A percentile compares a stretch with the other conserved stretches of the same genome.
These are phyloP conservation scores for Zanthoxylum bungeanum DNA, from an alignment of 345 rosid genomes.

Conservation along the genomic window DNA sequence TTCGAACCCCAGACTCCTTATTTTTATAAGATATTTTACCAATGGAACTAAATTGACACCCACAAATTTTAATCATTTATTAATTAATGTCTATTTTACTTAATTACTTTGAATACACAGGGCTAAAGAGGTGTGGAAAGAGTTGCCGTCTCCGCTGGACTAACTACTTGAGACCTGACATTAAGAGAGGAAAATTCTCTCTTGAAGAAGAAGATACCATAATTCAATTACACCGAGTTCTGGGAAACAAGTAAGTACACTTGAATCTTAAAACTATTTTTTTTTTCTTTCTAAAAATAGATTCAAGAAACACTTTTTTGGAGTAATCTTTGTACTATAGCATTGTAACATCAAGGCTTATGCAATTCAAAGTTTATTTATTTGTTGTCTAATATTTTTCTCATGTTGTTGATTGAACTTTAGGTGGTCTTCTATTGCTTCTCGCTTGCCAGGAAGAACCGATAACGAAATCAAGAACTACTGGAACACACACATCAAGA, in stretches of 20 bases:
- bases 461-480: conserved; percentile 87
- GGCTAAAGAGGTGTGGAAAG: conserved; percentile 73
- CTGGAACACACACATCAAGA: conserved; percentile 90
- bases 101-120: conserved; percentile 22
- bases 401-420: neutral
- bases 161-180: conserved; percentile 83
- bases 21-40: too few relatives aligned
- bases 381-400: conserved; percentile 10
- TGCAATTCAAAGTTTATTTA: neutral
- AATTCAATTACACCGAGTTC: conserved; percentile 60
- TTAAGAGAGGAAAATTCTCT: conserved; percentile 76
- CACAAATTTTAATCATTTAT: too few relatives aligned
- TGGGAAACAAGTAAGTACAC: conserved; percentile 75
- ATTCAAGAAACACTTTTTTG: too few relatives aligned
- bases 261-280: neutral
- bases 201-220: conserved; percentile 76
- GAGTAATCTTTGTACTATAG: too few relatives aligned
- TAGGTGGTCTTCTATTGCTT: conserved; percentile 93
- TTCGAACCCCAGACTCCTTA: too few relatives aligned
- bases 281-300: too few relatives aligned
- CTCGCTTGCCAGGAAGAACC: conserved; percentile 78
- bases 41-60: too few relatives aligned
- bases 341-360: too few relatives aligned
- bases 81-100: neutral
- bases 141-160: conserved; percentile 92